These are phyloP conservation scores for Perkinsela sp. DNA, from an alignment of 208 protist genomes.

Conservation along the genomic window DNA sequence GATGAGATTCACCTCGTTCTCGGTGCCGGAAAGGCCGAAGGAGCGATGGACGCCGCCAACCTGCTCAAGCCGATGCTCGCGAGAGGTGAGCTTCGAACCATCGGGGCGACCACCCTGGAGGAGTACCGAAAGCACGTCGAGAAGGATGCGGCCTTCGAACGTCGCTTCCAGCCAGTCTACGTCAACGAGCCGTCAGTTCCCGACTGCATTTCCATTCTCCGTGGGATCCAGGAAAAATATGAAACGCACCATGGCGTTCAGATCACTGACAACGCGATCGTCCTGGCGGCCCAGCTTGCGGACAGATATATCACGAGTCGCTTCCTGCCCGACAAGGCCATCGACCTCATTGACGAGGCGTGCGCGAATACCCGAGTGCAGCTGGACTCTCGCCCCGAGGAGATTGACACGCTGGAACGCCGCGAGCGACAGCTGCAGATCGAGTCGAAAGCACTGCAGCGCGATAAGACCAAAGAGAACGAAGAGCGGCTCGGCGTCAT, in stretches of 20 bases:
- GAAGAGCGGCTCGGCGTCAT: constrained; percentile 27
- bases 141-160: constrained; percentile 58
- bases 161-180: constrained; percentile 55
- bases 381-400: constrained; percentile 12
- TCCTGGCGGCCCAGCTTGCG: constrained; percentile 9
- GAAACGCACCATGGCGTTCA: constrained; percentile 13
- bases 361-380: constrained; percentile 10
- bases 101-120: constrained; percentile 65
- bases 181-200: constrained; percentile 43
- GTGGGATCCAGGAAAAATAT: constrained; percentile 21
- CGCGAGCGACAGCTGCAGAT: constrained; percentile 14
- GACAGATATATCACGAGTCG: constrained; percentile 10
- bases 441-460: constrained; percentile 18
- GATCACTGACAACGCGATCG: constrained; percentile 10
- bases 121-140: constrained; percentile 48
- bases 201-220: constrained; percentile 71
- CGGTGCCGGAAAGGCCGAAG: constrained; percentile 40
- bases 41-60: constrained; percentile 65
- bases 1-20: constrained; percentile 81
- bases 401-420: constrained; percentile 10
- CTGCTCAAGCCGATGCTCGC: constrained; percentile 74
- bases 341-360: constrained; percentile 16
- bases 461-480: constrained; percentile 15
- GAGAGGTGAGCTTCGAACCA: constrained; percentile 39
- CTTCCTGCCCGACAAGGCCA: constrained; percentile 15